Evolutionary conservation across 2,329 filamentous ascomycete genomes (phyloP).

Genomic region (Aspergillus ochraceoroseus): DNA sequence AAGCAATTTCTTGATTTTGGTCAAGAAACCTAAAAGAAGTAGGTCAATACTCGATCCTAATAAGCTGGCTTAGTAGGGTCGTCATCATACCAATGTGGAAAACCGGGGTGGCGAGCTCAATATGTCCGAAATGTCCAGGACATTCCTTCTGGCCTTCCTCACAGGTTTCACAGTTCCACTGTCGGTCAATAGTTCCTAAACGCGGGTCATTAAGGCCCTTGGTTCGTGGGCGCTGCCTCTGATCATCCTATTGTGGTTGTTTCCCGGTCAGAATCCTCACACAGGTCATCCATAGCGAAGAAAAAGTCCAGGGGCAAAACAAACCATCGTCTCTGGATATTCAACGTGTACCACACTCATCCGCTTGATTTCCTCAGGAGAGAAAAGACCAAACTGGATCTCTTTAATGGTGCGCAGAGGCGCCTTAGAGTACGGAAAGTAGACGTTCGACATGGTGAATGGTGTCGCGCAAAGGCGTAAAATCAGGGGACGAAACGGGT

Average conservation of each 20-base stretch:
- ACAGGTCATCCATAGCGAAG: slow-evolving; percentile 4
- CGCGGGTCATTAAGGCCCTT: slow-evolving; percentile 92
- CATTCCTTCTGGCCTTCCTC: slow-evolving; percentile 93
- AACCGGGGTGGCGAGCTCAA: slow-evolving; percentile 92
- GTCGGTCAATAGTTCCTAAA: slow-evolving; percentile 91
- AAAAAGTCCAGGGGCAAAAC: slow-evolving; percentile 24
- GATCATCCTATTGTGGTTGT: slow-evolving; percentile 61
- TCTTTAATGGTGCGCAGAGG: slow-evolving; percentile 96
- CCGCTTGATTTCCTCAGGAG: slow-evolving; percentile 97
- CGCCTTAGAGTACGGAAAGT: slow-evolving; percentile 86
- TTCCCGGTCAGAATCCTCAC: slow-evolving; percentile 20
- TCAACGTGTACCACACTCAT: slow-evolving; percentile 96
- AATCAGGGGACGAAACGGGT: slow-evolving; percentile 12
- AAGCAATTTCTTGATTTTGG: slow-evolving; percentile 98
- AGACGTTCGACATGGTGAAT: slow-evolving; percentile 80
- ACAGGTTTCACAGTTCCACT: slow-evolving; percentile 94
- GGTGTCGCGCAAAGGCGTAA: slow-evolving; percentile 24
- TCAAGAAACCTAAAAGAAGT: slow-evolving; percentile 71
- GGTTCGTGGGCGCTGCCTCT: slow-evolving; percentile 81
- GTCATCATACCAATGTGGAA: slow-evolving; percentile 65
- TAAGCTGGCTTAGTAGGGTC: not conserved
- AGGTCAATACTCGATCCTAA: slow-evolving; percentile 27
- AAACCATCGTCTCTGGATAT: slow-evolving; percentile 94
- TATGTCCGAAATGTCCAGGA: slow-evolving; percentile 97
- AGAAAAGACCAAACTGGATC: slow-evolving; percentile 97